Evolutionary conservation across 306 rosid species (phyloP).

Genomic region (Trifolium pratense): DNA sequence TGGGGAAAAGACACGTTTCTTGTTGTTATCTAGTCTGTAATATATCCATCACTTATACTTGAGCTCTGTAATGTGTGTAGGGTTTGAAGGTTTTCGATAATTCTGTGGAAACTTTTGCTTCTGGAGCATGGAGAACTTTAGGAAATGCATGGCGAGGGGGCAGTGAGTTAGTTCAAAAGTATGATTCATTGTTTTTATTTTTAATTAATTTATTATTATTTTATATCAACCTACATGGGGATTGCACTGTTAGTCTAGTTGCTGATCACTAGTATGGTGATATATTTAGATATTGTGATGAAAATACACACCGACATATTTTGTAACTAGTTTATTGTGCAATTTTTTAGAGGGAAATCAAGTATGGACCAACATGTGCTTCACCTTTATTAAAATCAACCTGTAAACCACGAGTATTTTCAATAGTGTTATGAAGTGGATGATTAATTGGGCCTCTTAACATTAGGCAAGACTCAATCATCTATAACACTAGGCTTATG

Average conservation of each 20-base stretch:
- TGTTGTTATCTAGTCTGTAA: conserved; percentile 18
- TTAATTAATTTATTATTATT: neutral
- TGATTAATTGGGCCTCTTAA: neutral
- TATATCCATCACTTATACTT: conserved; percentile 27
- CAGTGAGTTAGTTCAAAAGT: conserved; percentile 75
- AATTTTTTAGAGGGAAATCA: neutral
- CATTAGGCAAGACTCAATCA: conserved; percentile 7
- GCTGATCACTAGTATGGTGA: neutral
- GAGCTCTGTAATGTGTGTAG: conserved; percentile 49
- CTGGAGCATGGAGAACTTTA: conserved; percentile 95
- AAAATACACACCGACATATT: conserved; percentile 9
- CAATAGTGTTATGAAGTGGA: conserved; percentile 15
- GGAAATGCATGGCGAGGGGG: conserved; percentile 93
- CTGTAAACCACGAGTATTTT: conserved; percentile 4
- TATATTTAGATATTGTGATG: conserved; percentile 26
- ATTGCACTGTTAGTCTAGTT: conserved; percentile 17
- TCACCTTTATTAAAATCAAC: conserved; percentile 22
- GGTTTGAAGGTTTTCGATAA: conserved; percentile 83
- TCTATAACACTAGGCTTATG: neutral
- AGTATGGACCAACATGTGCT: conserved; percentile 2
- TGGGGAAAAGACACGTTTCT: neutral
- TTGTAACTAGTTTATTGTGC: conserved; percentile 6
- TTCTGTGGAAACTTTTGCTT: conserved; percentile 91
- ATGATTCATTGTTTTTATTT: conserved; percentile 40
- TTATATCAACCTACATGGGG: neutral